Evolutionary conservation across 768 basidiomycete species (phyloP).

Genomic region (Xerocomus brunneocitrinus): DNA sequence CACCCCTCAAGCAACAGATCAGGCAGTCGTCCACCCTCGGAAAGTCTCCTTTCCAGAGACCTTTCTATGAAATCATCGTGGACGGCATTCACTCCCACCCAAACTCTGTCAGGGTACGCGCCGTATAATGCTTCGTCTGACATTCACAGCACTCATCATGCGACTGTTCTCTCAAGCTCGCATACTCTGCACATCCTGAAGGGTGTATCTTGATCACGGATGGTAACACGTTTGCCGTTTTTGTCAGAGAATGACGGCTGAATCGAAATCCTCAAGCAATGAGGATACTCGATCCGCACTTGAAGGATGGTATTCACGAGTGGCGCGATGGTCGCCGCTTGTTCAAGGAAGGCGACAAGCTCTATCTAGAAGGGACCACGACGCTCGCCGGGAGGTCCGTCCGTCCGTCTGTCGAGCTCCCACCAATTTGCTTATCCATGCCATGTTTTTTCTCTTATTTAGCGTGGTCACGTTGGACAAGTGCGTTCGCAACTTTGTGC

Average conservation of each 20-base stretch:
- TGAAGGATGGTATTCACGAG: constrained; percentile 78
- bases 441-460: not conserved
- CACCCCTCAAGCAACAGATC: constrained; percentile 33
- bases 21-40: constrained; percentile 36
- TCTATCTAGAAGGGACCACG: constrained; percentile 79
- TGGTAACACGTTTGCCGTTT: constrained; percentile 43
- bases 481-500: constrained; percentile 80
- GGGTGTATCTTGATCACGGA: constrained; percentile 89
- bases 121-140: not conserved
- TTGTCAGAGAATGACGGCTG: not conserved
- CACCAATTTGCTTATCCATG: not conserved
- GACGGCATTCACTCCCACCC: constrained; percentile 92
- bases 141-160: not conserved
- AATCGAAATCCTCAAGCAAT: constrained; percentile 48
- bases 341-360: constrained; percentile 73
- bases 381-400: constrained; percentile 84
- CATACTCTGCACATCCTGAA: constrained; percentile 77
- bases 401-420: not conserved
- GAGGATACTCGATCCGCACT: constrained; percentile 80
- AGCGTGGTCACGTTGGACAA: constrained; percentile 81
- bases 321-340: constrained; percentile 84
- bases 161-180: constrained; percentile 45
- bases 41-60: constrained; percentile 51
- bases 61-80: constrained; percentile 86
- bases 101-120: constrained; percentile 75